These are phyloP conservation scores for Nitzschia sp. DNA, from an alignment of 108 stramenopile genomes.

Conservation along the genomic window DNA sequence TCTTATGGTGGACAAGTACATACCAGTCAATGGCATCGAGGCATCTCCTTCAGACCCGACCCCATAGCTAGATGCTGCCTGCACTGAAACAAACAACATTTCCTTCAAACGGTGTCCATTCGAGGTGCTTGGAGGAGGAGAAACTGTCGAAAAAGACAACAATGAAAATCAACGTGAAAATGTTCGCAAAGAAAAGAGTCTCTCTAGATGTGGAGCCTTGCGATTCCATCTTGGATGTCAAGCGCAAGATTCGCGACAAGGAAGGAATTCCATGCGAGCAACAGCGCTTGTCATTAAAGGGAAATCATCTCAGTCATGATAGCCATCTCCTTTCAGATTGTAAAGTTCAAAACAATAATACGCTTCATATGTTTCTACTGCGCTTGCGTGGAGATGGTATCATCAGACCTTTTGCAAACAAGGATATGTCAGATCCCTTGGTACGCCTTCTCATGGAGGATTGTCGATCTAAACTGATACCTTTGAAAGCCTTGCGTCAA, in stretches of 20 bases:
- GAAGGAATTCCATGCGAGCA: slow-evolving; percentile 35
- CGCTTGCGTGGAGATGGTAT: slow-evolving; percentile 23
- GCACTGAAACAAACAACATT: no score
- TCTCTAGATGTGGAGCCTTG: neutral
- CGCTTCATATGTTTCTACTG: slow-evolving; percentile 39
- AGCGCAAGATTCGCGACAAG: slow-evolving; percentile 1
- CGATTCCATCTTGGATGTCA: neutral
- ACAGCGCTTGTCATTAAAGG: slow-evolving; percentile 64
- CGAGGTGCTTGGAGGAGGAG: no score
- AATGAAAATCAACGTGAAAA: neutral
- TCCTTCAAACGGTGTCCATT: no score
- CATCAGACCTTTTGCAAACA: slow-evolving; percentile 29
- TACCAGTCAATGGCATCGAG: no score
- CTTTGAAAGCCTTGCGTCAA: slow-evolving; percentile 2
- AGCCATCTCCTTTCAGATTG: slow-evolving; percentile 58
- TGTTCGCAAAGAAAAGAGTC: neutral
- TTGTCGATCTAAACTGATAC: slow-evolving; percentile 14
- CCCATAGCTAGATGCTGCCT: no score
- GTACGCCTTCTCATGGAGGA: slow-evolving; percentile 33
- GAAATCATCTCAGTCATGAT: slow-evolving; percentile 61
- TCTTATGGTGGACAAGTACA: no score
- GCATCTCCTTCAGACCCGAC: no score
- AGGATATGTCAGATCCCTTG: slow-evolving; percentile 26
- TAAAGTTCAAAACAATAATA: slow-evolving; percentile 57
- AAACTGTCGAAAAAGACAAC: neutral